phyloP scores from a whole-genome alignment of 805 yeast genomes.

The Kodamaea nitidulidarum region DNA sequence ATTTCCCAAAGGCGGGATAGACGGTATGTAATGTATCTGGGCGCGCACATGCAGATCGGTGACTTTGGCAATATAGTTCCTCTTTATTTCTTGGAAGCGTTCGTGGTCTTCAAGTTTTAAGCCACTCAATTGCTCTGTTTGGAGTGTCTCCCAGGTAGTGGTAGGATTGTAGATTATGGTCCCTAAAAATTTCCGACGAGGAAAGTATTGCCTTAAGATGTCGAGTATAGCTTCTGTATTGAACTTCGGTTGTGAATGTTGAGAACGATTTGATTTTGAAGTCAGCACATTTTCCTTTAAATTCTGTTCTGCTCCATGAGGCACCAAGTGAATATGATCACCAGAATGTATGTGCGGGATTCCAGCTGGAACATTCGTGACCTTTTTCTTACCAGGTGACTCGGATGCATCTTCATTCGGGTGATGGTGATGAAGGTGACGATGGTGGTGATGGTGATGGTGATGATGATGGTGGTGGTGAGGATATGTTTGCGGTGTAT shows the following conservation, averaged over 20 bases:
- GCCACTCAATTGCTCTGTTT: conserved; percentile 24
- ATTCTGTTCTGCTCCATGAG: neutral
- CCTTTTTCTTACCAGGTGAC: neutral
- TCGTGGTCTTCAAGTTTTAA: conserved; percentile 26
- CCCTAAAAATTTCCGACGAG: conserved; percentile 26
- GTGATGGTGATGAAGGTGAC: conserved; percentile 13
- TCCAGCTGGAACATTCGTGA: conserved; percentile 5
- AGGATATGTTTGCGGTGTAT: conserved; percentile 12
- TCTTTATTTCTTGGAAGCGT: conserved; percentile 25
- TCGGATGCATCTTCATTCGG: neutral
- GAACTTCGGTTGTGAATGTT: conserved; percentile 9
- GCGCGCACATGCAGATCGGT: conserved; percentile 11
- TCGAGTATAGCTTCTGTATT: conserved; percentile 19
- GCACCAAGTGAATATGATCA: conserved; percentile 5
- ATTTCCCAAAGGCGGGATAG: conserved; percentile 34
- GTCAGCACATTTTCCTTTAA: neutral
- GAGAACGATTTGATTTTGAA: neutral
- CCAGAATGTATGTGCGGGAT: conserved; percentile 10
- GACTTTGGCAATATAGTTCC: conserved; percentile 11
- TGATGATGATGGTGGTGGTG: conserved; percentile 18
- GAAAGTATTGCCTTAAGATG: conserved; percentile 24
- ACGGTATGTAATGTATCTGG: conserved; percentile 29
- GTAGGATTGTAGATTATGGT: conserved; percentile 51
- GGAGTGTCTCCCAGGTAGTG: conserved; percentile 46
- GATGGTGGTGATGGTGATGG: conserved; percentile 14